Base-by-base conservation (phyloP, 768 basidiomycete genomes). In the Naganishia vishniacii region DNA sequence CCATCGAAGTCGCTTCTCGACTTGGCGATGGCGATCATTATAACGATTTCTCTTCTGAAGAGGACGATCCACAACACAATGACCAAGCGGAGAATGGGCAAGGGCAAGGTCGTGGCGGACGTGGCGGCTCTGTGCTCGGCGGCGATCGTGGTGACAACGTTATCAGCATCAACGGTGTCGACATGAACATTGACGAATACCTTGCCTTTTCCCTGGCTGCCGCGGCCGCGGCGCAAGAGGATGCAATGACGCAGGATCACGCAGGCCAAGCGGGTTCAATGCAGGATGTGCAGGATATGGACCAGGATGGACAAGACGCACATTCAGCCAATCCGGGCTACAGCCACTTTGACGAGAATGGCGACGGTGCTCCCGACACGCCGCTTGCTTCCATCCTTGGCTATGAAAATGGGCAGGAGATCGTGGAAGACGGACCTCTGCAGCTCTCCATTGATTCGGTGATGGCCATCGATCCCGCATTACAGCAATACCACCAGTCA, bases 181-280 rank as follows among this genome's bases (percentile, higher is more conserved):
- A 56, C 37, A 56, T 56, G 53, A 56, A 56, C 37, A 56, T 56
- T 56, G 53, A 56, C 53, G 53, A 56, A 20, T 56, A 56, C 53
- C 53, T 56, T 20, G 53, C 53, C 20, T 56, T 56, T 26, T 56
- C 53, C 34, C 31, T 56, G 12, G 53, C 53, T n/a, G 53, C 53
- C 23, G 53, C 53, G 11, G 34, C 32, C 15, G 53, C 53, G 23
- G 53, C 53, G 4, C 53, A 56, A 37, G 53, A 56, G 13, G 53
- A 40, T 40, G 32, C 53, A 20, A 56, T 56, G 53, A 34, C 37
- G 37, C 53, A 56, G 7, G 20, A 56, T 40, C 31, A 34, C n/a
- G 34, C 29, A n/a, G 49, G 37, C 8, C 18, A 56, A 11, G 23
- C 32, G 49, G 49, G 34, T 4, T 13, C 1, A 6, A 3, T 51